These are phyloP conservation scores for Vaccinium macrocarpon DNA, from an alignment of 148 eudicot species.

Conservation along the genomic window DNA sequence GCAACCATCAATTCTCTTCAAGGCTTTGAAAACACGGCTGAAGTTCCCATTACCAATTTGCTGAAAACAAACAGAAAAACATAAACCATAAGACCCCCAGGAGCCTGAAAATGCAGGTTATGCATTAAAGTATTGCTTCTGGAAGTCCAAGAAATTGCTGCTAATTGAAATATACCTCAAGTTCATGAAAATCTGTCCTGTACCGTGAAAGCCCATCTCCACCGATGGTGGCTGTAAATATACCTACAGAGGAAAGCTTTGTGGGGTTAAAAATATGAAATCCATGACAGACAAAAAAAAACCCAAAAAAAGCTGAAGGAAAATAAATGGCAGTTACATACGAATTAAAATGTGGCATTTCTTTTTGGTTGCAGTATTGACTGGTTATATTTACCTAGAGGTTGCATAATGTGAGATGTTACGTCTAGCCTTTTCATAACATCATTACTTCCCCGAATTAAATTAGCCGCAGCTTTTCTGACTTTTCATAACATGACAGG, in stretches of 20 bases:
- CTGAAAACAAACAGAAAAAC: slow-evolving; percentile 35
- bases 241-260: slow-evolving; percentile 38
- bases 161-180: slow-evolving; percentile 51
- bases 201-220: slow-evolving; percentile 75
- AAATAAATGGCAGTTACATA: not conserved
- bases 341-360: not conserved
- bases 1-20: slow-evolving; percentile 91
- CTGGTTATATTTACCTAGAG: not conserved
- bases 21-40: slow-evolving; percentile 72
- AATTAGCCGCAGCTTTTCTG: not conserved
- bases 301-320: not conserved
- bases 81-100: slow-evolving; percentile 11
- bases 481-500: not conserved
- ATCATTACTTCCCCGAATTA: not conserved
- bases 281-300: not conserved
- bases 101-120: not conserved
- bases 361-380: not conserved
- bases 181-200: slow-evolving; percentile 75
- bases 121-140: not conserved
- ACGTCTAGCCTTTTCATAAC: not conserved
- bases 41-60: slow-evolving; percentile 93
- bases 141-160: not conserved
- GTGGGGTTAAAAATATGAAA: not conserved
- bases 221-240: slow-evolving; percentile 41
- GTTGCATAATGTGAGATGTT: not conserved